phyloP scores from a whole-genome alignment of 2,329 filamentous ascomycete species.

The Aureobasidium zeae region DNA sequence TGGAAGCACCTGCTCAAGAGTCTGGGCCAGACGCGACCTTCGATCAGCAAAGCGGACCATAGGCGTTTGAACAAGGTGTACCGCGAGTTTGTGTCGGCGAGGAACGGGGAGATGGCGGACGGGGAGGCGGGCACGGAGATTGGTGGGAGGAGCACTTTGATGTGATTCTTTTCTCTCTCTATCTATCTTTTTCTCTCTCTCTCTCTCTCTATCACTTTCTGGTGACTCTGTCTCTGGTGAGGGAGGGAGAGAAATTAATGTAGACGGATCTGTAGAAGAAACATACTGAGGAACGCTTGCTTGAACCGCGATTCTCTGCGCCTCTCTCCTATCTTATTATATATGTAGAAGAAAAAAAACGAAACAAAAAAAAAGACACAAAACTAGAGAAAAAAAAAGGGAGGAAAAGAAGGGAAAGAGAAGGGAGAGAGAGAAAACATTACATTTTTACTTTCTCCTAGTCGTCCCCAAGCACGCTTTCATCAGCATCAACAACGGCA shows the following conservation, averaged over 20 bases:
- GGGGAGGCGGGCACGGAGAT: constrained; percentile 88
- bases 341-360: constrained; percentile 4
- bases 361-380: background rate
- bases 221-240: no score
- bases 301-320: no score
- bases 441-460: background rate
- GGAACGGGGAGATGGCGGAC: constrained; percentile 91
- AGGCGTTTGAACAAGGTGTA: constrained; percentile 72
- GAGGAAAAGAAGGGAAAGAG: background rate
- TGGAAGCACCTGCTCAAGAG: constrained; percentile 78
- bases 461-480: constrained; percentile 18
- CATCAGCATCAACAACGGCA: constrained; percentile 21
- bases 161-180: no score
- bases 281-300: no score
- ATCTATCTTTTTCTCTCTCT: no score
- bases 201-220: no score
- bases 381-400: background rate
- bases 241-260: no score
- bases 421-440: background rate
- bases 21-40: constrained; percentile 66
- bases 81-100: constrained; percentile 79
- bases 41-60: constrained; percentile 72
- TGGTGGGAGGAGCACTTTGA: constrained; percentile 77
- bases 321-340: no score
- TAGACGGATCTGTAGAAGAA: no score